These are phyloP conservation scores for Dacryopinax primogenitus DNA, from an alignment of 768 basidiomycete species.

Conservation along the genomic window DNA sequence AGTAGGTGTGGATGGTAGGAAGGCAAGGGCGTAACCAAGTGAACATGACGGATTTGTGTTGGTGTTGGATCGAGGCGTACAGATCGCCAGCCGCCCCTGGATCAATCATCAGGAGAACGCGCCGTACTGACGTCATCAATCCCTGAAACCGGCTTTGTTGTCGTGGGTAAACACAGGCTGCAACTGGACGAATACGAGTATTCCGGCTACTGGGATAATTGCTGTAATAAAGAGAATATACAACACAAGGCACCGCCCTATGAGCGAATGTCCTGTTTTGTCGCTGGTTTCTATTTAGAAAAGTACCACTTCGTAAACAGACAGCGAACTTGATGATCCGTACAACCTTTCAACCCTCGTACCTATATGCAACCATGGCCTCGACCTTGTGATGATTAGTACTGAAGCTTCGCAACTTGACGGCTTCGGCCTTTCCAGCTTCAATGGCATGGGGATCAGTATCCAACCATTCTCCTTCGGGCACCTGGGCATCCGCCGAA, in stretches of 20 bases:
- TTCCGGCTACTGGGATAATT: too few relatives aligned
- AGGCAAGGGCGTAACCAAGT: background rate
- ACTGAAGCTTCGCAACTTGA: conserved; percentile 91
- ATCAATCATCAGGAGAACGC: background rate
- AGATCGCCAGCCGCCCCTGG: background rate
- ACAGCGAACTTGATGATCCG: background rate
- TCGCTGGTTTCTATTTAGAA: too few relatives aligned
- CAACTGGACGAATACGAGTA: too few relatives aligned
- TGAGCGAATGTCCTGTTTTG: too few relatives aligned
- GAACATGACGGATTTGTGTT: background rate
- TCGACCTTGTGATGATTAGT: conserved; percentile 97
- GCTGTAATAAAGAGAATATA: too few relatives aligned
- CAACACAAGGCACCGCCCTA: too few relatives aligned
- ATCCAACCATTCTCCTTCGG: conserved; percentile 90
- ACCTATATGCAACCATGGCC: conserved; percentile 95
- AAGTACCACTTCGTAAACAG: too few relatives aligned
- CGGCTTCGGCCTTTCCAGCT: conserved; percentile 78
- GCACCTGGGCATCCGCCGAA: conserved; percentile 78
- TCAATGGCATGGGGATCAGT: conserved; percentile 87
- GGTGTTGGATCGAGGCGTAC: background rate
- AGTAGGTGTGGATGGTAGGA: background rate
- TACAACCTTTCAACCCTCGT: conserved; percentile 47
- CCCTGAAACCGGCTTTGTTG: background rate
- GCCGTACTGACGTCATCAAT: background rate
- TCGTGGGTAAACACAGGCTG: too few relatives aligned